A percentile compares a stretch with the other conserved stretches of the same genome.
phyloP scores from a whole-genome alignment of 108 stramenopile genomes.

The Discostella stelligeroides region DNA sequence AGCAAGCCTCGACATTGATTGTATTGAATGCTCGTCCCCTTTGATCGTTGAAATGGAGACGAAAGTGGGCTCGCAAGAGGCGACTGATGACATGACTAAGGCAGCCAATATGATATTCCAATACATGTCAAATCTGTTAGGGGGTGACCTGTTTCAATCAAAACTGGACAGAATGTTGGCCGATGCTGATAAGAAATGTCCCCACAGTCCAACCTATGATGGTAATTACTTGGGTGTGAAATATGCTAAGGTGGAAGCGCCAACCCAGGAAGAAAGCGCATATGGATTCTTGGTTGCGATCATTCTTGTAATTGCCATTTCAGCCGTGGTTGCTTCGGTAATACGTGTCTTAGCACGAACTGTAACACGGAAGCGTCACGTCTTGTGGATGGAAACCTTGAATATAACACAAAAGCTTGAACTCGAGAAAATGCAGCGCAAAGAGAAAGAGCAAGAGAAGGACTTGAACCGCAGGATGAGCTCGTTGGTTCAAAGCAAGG shows the following conservation, averaged over 20 bases:
- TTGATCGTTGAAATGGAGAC: constrained; percentile 58
- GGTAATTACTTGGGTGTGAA: constrained; percentile 28
- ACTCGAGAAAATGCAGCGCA: constrained; percentile 31
- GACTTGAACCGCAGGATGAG: constrained; percentile 54
- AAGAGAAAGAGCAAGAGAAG: constrained; percentile 28
- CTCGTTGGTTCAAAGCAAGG: constrained; percentile 55
- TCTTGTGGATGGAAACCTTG: constrained; percentile 54
- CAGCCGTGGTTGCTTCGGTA: constrained; percentile 25
- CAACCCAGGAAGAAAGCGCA: constrained; percentile 22
- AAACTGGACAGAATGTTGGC: constrained; percentile 63
- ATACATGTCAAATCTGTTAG: constrained; percentile 44
- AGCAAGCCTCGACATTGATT: too few species aligned
- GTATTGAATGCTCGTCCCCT: constrained; percentile 65
- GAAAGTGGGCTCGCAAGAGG: constrained; percentile 51
- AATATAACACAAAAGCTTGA: constrained; percentile 36
- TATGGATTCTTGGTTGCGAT: constrained; percentile 49
- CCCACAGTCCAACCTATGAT: constrained; percentile 58
- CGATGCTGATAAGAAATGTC: constrained; percentile 65
- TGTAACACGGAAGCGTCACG: constrained; percentile 54
- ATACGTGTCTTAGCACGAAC: constrained; percentile 32
- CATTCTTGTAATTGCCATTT: constrained; percentile 34
- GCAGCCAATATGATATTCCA: constrained; percentile 60
- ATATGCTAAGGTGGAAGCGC: constrained; percentile 41
- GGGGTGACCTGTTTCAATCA: constrained; percentile 60
- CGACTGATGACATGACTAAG: constrained; percentile 50